Conservation (phyloP, 495 filamentous ascomycete genomes). For the Podospora fimiseda region DNA sequence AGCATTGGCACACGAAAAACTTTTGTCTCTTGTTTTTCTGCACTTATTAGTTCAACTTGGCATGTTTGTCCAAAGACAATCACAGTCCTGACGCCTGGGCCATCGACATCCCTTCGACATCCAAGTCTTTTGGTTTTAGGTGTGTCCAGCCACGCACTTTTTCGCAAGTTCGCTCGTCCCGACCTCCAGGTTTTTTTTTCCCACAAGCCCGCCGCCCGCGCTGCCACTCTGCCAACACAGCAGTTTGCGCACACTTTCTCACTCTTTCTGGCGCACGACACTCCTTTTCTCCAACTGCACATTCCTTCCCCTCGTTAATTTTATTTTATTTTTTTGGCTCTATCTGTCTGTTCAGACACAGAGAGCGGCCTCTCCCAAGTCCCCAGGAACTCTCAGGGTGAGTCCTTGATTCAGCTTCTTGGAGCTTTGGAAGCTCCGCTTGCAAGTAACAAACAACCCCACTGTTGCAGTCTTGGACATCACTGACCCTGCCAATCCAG, state of each 20-base stretch:
- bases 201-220: constrained; percentile 8
- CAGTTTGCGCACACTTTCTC: neutral
- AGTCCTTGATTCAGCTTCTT: constrained; percentile 4
- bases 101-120: constrained; percentile 2
- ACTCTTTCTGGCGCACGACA: neutral
- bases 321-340: too few relatives aligned
- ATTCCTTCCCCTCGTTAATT: constrained; percentile 3
- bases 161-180: constrained; percentile 4
- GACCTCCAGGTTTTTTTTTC: constrained; percentile 25
- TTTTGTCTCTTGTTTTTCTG: too few relatives aligned
- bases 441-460: constrained; percentile 3
- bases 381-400: constrained; percentile 10
- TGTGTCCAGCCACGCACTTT: constrained; percentile 11
- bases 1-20: too few relatives aligned
- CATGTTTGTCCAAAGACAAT: too few relatives aligned
- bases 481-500: neutral
- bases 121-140: constrained; percentile 13
- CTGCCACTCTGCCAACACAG: constrained; percentile 3
- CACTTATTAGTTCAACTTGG: too few relatives aligned
- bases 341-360: constrained; percentile 5
- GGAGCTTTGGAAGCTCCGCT: constrained; percentile 1
- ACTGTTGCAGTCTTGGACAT: constrained; percentile 2
- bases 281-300: constrained; percentile 5
- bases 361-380: constrained; percentile 7
- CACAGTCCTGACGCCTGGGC: constrained; percentile 6